These are phyloP conservation scores for Poa annua DNA, from an alignment of 176 grass and related monocot species.

Conservation along the genomic window DNA sequence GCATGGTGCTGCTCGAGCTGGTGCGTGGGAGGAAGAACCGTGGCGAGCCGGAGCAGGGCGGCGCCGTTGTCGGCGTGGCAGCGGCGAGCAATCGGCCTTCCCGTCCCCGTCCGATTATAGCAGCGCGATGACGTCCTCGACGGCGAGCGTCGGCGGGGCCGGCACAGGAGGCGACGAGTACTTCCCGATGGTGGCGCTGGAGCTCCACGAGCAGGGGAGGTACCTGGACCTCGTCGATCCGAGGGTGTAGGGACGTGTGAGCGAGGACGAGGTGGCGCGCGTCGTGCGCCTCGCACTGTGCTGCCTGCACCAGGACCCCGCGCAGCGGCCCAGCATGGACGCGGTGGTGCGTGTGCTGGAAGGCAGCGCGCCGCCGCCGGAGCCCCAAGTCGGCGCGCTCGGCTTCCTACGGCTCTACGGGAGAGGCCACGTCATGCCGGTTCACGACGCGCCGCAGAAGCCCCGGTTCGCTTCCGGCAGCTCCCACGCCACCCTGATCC, in stretches of 20 bases:
- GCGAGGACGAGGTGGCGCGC: slow-evolving; percentile 51
- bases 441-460: slow-evolving; percentile 69
- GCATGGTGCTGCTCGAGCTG: slow-evolving; percentile 93
- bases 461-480: slow-evolving; percentile 75
- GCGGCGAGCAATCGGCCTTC: slow-evolving; percentile 32
- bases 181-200: slow-evolving; percentile 79
- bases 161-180: slow-evolving; percentile 54
- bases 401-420: slow-evolving; percentile 86
- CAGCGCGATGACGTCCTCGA: slow-evolving; percentile 24
- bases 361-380: slow-evolving; percentile 47
- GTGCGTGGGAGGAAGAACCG: slow-evolving; percentile 84
- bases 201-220: slow-evolving; percentile 66
- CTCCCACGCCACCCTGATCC: slow-evolving; percentile 63
- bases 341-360: slow-evolving; percentile 70
- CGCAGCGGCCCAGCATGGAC: slow-evolving; percentile 74
- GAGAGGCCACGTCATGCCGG: slow-evolving; percentile 33
- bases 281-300: slow-evolving; percentile 68
- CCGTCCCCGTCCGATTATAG: slow-evolving; percentile 49
- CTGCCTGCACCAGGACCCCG: slow-evolving; percentile 84
- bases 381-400: slow-evolving; percentile 60
- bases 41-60: slow-evolving; percentile 41
- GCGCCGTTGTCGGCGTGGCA: not conserved
- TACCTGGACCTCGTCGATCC: slow-evolving; percentile 71
- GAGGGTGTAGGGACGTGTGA: slow-evolving; percentile 61
- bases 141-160: slow-evolving; percentile 3